phyloP scores from a whole-genome alignment of 441 rosid species.

The Jatropha podagrica region DNA sequence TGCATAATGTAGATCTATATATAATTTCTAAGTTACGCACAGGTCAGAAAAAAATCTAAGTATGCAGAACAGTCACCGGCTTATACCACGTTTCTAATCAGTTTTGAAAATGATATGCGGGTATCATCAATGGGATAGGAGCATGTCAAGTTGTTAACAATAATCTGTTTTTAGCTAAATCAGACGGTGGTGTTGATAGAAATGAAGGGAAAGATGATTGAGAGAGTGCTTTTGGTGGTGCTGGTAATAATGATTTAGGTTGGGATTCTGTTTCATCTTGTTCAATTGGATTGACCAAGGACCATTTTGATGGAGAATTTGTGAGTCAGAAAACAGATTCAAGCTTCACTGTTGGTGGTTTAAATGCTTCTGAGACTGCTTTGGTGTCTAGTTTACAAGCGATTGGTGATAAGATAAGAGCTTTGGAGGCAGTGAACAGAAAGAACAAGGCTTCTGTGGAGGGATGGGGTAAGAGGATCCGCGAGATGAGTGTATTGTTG shows the following conservation, averaged over 20 bases:
- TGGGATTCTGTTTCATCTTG: slow-evolving; percentile 65
- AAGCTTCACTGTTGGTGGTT: slow-evolving; percentile 19
- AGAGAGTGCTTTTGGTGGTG: slow-evolving; percentile 36
- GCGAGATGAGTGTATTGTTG: slow-evolving; percentile 49
- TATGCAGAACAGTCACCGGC: slow-evolving; percentile 45
- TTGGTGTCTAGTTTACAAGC: slow-evolving; percentile 47
- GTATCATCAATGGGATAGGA: neutral
- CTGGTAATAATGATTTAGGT: slow-evolving; percentile 19
- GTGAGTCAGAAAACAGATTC: slow-evolving; percentile 34
- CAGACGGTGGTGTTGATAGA: slow-evolving; percentile 36
- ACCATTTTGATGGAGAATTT: slow-evolving; percentile 70
- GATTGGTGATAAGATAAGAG: slow-evolving; percentile 39
- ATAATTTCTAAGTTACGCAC: too few species aligned
- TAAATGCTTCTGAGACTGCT: slow-evolving; percentile 28
- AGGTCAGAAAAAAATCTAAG: neutral
- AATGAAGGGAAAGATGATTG: slow-evolving; percentile 34
- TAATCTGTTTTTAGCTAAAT: slow-evolving; percentile 39
- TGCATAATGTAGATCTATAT: too few species aligned
- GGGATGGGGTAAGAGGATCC: slow-evolving; percentile 54
- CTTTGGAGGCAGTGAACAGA: slow-evolving; percentile 41
- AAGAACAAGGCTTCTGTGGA: slow-evolving; percentile 48
- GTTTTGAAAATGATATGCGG: neutral
- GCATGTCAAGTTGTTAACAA: slow-evolving; percentile 9
- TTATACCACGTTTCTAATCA: slow-evolving; percentile 43
- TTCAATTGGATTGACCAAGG: slow-evolving; percentile 82